Evolutionary conservation across 2,329 filamentous ascomycete species (phyloP), one percentile per base, ranked within the genome.

Genomic region (Penicillium sp.): DNA sequence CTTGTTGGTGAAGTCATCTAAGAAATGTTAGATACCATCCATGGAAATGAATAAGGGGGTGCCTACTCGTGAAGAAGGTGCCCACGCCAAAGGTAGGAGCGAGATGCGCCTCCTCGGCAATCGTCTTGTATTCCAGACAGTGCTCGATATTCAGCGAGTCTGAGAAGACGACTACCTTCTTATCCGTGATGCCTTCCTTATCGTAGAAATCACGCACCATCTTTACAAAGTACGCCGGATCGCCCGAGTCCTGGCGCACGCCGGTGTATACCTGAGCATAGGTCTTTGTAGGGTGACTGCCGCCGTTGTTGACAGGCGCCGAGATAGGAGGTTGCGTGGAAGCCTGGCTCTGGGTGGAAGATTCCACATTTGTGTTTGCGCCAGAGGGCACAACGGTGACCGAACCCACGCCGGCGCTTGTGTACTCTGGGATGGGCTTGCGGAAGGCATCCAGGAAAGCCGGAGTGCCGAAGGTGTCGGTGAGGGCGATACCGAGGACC

Each of bases 381-480:
- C 68, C 64, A 39, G 75, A 77, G 12, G 72, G 53, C 5, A 66
- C 48, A 2, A 70, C 73, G 29, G 69, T 63, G 18, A 66, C 66
- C n/a, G 66, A 57, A 7, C 74, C 74, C 18, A 65, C 60, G 23
- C 64, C 65, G 24, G 75, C 23, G 24, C 32, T 39, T 12, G 44
- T 35, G 24, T 40, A 40, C n/a, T 12, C 32, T 29, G 48, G 78
- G 27, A 85, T 77, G 1, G 84, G 83, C 64, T 84, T 82, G 60
- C 81, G 83, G 74, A 98, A 98, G 0, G 89, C 85, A 53, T 83
- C 82, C 44, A 98, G 78, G 72, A 98, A 98, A 41, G 88, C 82
- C 4, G 87, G 84, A 0, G 93, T 98, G 41, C 93, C 93, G 63
- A 97, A 97, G 0, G 93, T 98, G 72, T 98, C 93, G 0, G 93